Evolutionary conservation across 345 rosid genomes (phyloP), one percentile per base, ranked within the genome.

Genomic region (Crucihimalaya himalaica): DNA sequence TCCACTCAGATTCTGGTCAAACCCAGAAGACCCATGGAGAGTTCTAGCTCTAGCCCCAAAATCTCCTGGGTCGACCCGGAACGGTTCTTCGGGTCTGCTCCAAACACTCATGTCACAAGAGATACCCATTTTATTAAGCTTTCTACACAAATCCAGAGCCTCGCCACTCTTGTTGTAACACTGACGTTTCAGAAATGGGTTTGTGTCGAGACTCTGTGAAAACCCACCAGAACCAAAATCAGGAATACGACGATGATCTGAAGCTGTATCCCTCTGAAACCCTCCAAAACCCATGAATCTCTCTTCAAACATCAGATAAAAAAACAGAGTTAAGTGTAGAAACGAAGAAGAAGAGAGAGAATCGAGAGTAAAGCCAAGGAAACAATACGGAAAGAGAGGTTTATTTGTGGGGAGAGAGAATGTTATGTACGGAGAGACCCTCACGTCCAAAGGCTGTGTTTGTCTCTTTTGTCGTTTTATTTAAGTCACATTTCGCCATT

Each of bases 121-220:
- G 65, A 88, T 68, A 78, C 76, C 82, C 89, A 88, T 68, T 52
- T 80, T 59, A 39, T 19, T 23, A 4, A 86, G 78, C 79, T 65
- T 75, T 35, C 78, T 59, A 62, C 84, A 77, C 75, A 88, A 69
- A 55, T 82, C 83, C 15, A 73, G 12, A 76, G 39, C 78, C 56
- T 75, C 70, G 32, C 37, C 52, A 40, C 42, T 37, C 37, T 67
- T 77, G 32, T 52, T 74, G 39, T 32, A 29, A 46, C 68, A 61
- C 61, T 69, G 81, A 51, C 75, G 80, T 61, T 76, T 71, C 27
- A 34, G 66, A 66, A 75, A 64, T 19, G 81, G 64, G 60, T 69
- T 23, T 52, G 69, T 16, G 4, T 76, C 23, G 63, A 28, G 71
- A 37, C 43, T 15, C 47, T 42, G 19, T 66, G 35, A 76, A 1